Evolutionary conservation across 306 rosid species (phyloP), one percentile per base, ranked within the genome.

Genomic region (Cyclanthera cordifolia): DNA sequence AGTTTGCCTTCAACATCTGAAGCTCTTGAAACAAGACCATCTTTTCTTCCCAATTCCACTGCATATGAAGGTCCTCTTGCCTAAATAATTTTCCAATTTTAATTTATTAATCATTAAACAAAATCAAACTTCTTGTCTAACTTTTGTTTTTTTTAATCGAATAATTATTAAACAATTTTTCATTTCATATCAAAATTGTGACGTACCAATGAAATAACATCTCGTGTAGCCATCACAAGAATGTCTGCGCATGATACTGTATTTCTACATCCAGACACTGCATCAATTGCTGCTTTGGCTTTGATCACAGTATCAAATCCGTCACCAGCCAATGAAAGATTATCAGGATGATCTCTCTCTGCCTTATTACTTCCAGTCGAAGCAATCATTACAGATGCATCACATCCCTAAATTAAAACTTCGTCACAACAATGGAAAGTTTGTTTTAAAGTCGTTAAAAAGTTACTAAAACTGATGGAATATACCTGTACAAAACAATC

Each of bases 401-500:
- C 94, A 72, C 93, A 87, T 20, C 93, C 93, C 93, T 87, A 73
- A 0, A 13, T 48, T 37, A 6, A 37, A 37, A 5, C 2, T 37
- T 37, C 43, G 43, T 1, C 43, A 37, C 47, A 41, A 41, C n/a
- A 41, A 41, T 41, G 9, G 47, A 41, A 41, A 1, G 47, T 41
- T 41, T 4, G 1, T 41, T 41, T 41, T 9, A 9, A 2, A 41
- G 47, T 41, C 47, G 47, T 41, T 14, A 8, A 39, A 39, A 39
- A 39, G 2, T 12, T 39, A 9, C 9, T 13, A 2, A 41, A 45
- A 5, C 13, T 45, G 23, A 17, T n/a, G 21, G 55, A 17, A 52
- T 8, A 6, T 54, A 89, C 99, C 81, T 80, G 82, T 21, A 93
- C 96, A 28, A 88, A 79, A 78, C 99, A 93, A 65, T 90, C 99